Percentiles rank a stretch among this genome's conserved stretches.
Evolutionary conservation across 805 yeast genomes (phyloP).

Genomic region (Candida peoriensis): DNA sequence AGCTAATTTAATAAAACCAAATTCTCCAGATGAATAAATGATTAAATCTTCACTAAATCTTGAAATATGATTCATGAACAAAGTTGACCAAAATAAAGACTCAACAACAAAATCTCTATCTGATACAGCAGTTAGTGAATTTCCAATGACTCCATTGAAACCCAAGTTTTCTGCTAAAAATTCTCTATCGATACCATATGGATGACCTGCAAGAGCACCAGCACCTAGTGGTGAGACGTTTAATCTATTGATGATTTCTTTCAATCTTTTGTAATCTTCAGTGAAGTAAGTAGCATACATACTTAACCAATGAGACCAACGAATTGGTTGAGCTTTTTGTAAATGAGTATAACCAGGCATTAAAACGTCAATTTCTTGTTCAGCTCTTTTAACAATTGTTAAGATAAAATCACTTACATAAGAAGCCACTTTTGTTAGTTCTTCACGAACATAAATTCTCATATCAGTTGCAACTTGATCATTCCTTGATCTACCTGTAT

Average conservation of each 20-base stretch:
- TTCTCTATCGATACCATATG: conserved; percentile 97
- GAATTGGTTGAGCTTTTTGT: conserved; percentile 97
- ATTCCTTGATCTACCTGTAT: conserved; percentile 98
- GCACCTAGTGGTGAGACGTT: conserved; percentile 91
- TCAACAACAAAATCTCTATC: conserved; percentile 98
- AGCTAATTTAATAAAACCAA: conserved; percentile 87
- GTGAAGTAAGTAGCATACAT: conserved; percentile 92
- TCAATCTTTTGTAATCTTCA: conserved; percentile 81
- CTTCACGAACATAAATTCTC: conserved; percentile 88
- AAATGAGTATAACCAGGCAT: conserved; percentile 99
- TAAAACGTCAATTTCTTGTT: conserved; percentile 78
- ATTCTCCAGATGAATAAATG: conserved; percentile 95
- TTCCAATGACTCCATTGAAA: conserved; percentile 84
- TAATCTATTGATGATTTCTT: conserved; percentile 74
- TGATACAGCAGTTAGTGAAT: conserved; percentile 92
- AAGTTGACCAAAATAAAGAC: conserved; percentile 89
- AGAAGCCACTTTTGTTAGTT: conserved; percentile 50
- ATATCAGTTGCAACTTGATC: conserved; percentile 99
- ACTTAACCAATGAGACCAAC: conserved; percentile 98
- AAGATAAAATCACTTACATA: conserved; percentile 58
- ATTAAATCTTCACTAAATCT: conserved; percentile 92
- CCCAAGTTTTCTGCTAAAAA: conserved; percentile 76
- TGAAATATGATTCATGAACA: conserved; percentile 94
- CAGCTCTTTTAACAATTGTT: conserved; percentile 71
- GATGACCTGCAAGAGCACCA: conserved; percentile 99